Base-by-base conservation (phyloP, 805 yeast genomes). In the Candida sonorensis region DNA sequence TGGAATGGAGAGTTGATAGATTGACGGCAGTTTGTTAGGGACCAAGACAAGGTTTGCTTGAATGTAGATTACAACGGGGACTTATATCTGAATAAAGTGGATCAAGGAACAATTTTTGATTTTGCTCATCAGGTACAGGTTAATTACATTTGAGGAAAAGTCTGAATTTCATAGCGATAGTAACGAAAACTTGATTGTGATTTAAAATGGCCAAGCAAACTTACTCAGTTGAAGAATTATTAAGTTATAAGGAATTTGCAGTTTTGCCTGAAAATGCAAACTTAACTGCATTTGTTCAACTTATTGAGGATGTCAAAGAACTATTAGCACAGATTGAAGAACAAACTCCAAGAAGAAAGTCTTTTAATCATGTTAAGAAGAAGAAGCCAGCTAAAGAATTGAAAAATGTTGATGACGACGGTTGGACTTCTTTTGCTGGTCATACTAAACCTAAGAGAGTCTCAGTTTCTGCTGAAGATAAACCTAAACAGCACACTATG, bases 171-270 rank as follows among this genome's bases (percentile, higher is more conserved):
- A n/a, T n/a, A n/a, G n/a, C n/a, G n/a, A 10, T 19, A 19, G 21
- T 8, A 19, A 8, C 7, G 21, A 19, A 19, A 7, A 19, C 7
- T 19, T 10, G 10, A 19, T 10, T 24, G 13, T 24, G 10, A 12
- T n/a, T n/a, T 10, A 22, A 21, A 10, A 31, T 31, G 34, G 30
- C 18, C n/a, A 31, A 26, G 24, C 24, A 8, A 8, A 11, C 12
- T 57, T 82, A 81, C 63, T 77, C 86, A 27, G 80, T 77, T 55
- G 84, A 80, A 57, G 77, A 80, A 62, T 70, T 82, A 55, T 57
- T 75, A 25, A 70, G 66, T 35, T 64, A 67, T 51, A 74, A 76
- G 48, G 70, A 70, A 27, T 64, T 64, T 33, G 84, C 79, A 12
- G 61, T 69, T 41, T 64, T 71, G 32, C 77, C 87, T 26, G 73